These are phyloP conservation scores for Pseudognaphalium luteoalbum DNA, from an alignment of 129 eudicot genomes.

Conservation along the genomic window DNA sequence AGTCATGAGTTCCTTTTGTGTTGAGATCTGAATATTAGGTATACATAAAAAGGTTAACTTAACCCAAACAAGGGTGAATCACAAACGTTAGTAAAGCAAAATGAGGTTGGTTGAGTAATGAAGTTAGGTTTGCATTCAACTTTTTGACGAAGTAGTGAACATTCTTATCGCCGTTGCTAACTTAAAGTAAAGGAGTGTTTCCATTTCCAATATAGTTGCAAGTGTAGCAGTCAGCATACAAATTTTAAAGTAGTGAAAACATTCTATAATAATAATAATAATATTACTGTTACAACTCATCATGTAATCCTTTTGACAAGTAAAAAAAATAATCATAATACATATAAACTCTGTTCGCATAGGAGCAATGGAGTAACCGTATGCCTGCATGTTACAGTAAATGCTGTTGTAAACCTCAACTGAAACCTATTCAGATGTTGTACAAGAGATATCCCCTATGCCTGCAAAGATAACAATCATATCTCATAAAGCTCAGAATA, in stretches of 20 bases:
- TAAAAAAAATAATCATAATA: constrained; percentile 11
- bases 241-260: neutral
- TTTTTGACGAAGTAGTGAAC: neutral
- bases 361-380: constrained; percentile 18
- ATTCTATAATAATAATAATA: neutral
- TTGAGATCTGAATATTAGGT: too few species aligned
- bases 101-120: neutral
- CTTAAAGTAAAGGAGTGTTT: neutral
- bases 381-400: constrained; percentile 11
- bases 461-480: constrained; percentile 37
- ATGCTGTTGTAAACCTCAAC: neutral
- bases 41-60: neutral
- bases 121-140: neutral
- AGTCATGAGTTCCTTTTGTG: neutral
- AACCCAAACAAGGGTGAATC: neutral
- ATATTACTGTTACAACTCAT: constrained; percentile 17
- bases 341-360: constrained; percentile 9
- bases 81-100: too few species aligned
- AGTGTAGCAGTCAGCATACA: neutral
- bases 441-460: constrained; percentile 19
- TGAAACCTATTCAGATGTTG: constrained; percentile 9
- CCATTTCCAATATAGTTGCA: neutral
- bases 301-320: constrained; percentile 3
- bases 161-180: neutral
- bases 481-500: constrained; percentile 7